Conservation (phyloP, 2,329 filamentous ascomycete genomes). For the Penicillium sp. region DNA sequence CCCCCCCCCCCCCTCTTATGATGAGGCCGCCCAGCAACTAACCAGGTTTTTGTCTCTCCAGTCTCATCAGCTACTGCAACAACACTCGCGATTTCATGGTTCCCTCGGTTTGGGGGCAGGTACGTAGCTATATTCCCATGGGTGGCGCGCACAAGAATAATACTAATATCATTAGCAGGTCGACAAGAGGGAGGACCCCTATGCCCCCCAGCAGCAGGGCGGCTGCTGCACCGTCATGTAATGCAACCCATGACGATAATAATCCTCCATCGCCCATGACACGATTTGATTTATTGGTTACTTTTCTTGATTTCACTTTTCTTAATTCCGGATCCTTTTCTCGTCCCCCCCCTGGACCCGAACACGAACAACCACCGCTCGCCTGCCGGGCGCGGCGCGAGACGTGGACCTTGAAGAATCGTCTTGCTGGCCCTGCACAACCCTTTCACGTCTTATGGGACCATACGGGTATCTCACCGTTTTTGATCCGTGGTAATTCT, state of each 20-base stretch:
- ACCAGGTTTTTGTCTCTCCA: slow-evolving; percentile 40
- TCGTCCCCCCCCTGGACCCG: slow-evolving; percentile 10
- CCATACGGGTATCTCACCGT: slow-evolving; percentile 4
- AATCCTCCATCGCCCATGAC: slow-evolving; percentile 20
- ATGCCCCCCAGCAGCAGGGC: slow-evolving; percentile 86
- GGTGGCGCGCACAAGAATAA: slow-evolving; percentile 14
- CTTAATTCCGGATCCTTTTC: slow-evolving; percentile 21
- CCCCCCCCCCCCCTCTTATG: slow-evolving; percentile 10
- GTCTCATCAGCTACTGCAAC: slow-evolving; percentile 97
- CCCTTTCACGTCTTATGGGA: slow-evolving; percentile 9
- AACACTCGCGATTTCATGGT: slow-evolving; percentile 99
- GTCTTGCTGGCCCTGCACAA: slow-evolving; percentile 24
- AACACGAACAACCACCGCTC: slow-evolving; percentile 14
- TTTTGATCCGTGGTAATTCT: slow-evolving; percentile 1
- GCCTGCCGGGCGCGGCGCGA: slow-evolving; percentile 16
- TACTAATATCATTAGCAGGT: slow-evolving; percentile 50
- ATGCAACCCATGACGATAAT: slow-evolving; percentile 31
- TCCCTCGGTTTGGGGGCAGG: slow-evolving; percentile 87
- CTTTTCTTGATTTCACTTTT: slow-evolving; percentile 11
- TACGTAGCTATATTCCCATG: slow-evolving; percentile 35
- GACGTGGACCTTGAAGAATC: slow-evolving; percentile 17
- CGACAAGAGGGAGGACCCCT: slow-evolving; percentile 95
- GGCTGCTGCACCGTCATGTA: slow-evolving; percentile 97
- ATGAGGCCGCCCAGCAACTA: background rate
- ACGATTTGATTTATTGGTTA: slow-evolving; percentile 4